Base-by-base conservation (phyloP, 164 flowering plant species). In the Vitis rotundifolia region DNA sequence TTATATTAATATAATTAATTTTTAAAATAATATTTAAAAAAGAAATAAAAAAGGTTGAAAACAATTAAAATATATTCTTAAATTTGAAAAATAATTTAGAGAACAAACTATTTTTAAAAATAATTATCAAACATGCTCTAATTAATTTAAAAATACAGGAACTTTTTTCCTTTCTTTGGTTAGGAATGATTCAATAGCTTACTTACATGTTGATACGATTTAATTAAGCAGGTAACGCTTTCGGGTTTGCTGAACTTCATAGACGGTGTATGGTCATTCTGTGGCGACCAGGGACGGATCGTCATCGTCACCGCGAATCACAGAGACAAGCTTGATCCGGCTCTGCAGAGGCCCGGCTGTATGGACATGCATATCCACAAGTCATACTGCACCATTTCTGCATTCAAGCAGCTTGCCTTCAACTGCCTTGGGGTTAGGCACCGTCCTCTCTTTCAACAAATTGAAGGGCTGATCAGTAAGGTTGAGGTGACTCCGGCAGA, bases 361-460 rank as follows among this genome's bases (percentile, higher is more conserved):
- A 83, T 83, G 87, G 87, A 83, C 59, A 55, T 83, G 75, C 82
- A 83, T 68, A 68, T 83, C 11, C 68, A 81, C 71, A 64, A 81
- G 82, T 75, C 84, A 3, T 79, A 81, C 31, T 83, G 84, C 66
- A 78, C 77, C 5, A 2, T 63, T 15, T 59, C 75, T n/a, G 64
- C 61, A 3, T 68, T 71, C 64, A 71, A 63, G 69, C 67, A 67
- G 15, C 44, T 76, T 7, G 72, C 71, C 48, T 50, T 26, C 10
- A 73, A 70, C n/a, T 73, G 73, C 49, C 56, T 52, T 0, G 74
- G 77, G 0, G 11, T 66, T n/a, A 5, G 1, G 15, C 16, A 59
- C 2, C 78, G 70, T 15, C 49, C 47, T 15, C 71, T 68, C 12
- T 76, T 76, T 14, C 61, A 29, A 37, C 6, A 64, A 2, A 58